A percentile compares a stretch with the other conserved stretches of the same genome.
phyloP scores from a whole-genome alignment of 129 eudicot genomes.

The Daucus carota region DH1_v3.0 NC_030385.2:27319501-27320000 shows the following conservation, averaged over 20 bases:
- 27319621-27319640: constrained; percentile 67
- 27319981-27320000: background rate
- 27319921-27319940: background rate
- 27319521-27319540: background rate
- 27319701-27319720: constrained; percentile 69
- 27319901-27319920: constrained; percentile 18
- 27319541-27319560: background rate
- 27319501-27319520: background rate
- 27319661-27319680: constrained; percentile 97
- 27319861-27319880: constrained; percentile 7
- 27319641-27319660: constrained; percentile 88
- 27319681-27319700: constrained; percentile 98
- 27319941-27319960: background rate
- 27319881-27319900: constrained; percentile 18
- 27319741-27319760: constrained; percentile 51
- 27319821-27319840: constrained; percentile 4
- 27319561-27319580: background rate
- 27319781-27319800: constrained; percentile 6
- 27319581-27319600: background rate
- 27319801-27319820: constrained; percentile 7
- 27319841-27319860: constrained; percentile 19
- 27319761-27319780: constrained; percentile 33
- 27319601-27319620: too few relatives aligned
- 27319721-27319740: constrained; percentile 28
- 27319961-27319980: too few relatives aligned